Conservation (phyloP, 1,139 yeast species). For the Saccharomyces hybrid region DNA sequence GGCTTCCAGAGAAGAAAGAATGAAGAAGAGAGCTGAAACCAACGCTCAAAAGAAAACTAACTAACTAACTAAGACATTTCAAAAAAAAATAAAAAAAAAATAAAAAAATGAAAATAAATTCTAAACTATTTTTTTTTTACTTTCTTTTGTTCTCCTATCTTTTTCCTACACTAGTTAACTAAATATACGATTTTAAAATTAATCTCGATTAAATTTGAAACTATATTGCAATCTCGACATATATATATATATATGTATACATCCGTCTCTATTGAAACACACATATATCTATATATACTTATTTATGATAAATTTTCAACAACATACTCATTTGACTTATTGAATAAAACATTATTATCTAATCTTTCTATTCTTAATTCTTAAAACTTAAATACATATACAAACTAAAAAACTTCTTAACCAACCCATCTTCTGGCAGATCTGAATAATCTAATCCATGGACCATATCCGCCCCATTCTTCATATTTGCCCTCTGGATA, state of each 20-base stretch:
- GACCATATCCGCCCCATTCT: conserved; percentile 70
- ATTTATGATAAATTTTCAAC: background rate
- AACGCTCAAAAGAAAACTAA: conserved; percentile 32
- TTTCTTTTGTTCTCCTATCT: background rate
- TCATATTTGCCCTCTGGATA: conserved; percentile 65
- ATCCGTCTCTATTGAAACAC: background rate
- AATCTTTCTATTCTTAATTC: background rate
- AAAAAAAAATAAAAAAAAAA: background rate
- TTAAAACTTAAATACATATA: background rate
- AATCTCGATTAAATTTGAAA: background rate
- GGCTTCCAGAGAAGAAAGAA: conserved; percentile 50
- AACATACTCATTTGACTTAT: background rate
- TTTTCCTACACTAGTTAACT: background rate
- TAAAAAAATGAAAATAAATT: background rate
- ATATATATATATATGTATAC: background rate
- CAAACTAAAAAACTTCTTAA: conserved; percentile 8
- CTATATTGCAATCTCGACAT: background rate
- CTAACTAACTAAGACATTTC: conserved; percentile 3
- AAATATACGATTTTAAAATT: background rate
- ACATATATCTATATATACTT: background rate
- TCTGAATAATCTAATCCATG: conserved; percentile 92
- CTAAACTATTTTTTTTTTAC: background rate
- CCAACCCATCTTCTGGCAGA: conserved; percentile 95
- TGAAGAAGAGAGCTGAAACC: conserved; percentile 45
- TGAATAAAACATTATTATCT: no score